Base-by-base conservation (phyloP, 2,329 filamentous ascomycete species). In the Penicillium sp. region DNA sequence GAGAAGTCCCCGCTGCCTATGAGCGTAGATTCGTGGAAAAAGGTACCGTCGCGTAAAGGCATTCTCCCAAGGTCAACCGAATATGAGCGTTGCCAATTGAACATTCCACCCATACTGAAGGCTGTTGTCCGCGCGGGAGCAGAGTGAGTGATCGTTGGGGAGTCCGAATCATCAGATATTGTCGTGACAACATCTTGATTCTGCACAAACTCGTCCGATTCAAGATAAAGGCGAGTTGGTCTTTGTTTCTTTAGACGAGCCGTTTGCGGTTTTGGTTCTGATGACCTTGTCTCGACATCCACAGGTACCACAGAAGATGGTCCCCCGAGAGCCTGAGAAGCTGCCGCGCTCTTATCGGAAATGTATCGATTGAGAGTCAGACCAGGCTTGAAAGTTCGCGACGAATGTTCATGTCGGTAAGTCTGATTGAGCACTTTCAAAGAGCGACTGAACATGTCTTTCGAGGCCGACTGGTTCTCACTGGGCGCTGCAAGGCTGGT, bases 1-100 rank as follows among this genome's bases (percentile, higher is more conserved):
- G 72, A 68, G 49, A 88, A 80, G 28, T 83, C 81, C 3, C 83
- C 84, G 63, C 83, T 84, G 31, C 86, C 85, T 58, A 88, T 76
- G 60, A 88, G 84, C 4, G 84, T 86, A 48, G 75, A 78, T 45
- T 79, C 72, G 61, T 84, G 82, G 62, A 87, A 87, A 65, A 80
- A 86, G 0, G 82, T 85, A 1, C 81, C 84, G 6, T 76, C 61
- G 8, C 73, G 74, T 7, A 88, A 69, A 25, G 83, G 81, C 5
- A 69, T 69, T 8, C 85, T 71, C 54, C 83, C 82, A 59, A 87
- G 87, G 61, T 82, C 81, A 11, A 76, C 75, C 1, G 84, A 72
- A 63, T 86, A 86, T 20, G 75, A 74, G 4, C 77, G 78, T 34
- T 80, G 81, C 64, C 77, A 82, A n/a, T 78, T 74, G 35, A 75